A percentile compares a stretch with the other conserved stretches of the same genome.
Evolutionary conservation across 1,139 yeast species (phyloP).

Genomic region (Debaryomyces robertsiae): DNA sequence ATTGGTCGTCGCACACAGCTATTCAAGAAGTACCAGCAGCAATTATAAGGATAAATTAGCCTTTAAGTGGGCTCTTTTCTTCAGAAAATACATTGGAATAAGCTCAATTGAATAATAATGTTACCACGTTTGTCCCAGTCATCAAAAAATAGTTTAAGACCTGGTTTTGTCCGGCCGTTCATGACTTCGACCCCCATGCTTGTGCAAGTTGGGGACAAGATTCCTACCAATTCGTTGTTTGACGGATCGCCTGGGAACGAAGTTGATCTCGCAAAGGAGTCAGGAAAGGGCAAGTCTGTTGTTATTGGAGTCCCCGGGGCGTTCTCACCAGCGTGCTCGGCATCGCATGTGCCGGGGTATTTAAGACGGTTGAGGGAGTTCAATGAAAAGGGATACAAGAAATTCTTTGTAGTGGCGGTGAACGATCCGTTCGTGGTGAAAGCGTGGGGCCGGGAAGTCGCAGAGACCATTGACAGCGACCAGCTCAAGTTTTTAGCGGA

Average conservation of each 20-base stretch:
- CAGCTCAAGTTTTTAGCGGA: conserved; percentile 71
- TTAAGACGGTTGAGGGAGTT: conserved; percentile 53
- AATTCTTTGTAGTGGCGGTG: conserved; percentile 70
- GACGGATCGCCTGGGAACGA: conserved; percentile 72
- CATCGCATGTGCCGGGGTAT: conserved; percentile 79
- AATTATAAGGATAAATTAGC: neutral
- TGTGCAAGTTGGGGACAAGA: conserved; percentile 53
- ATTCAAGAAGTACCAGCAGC: neutral
- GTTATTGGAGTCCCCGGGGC: conserved; percentile 91
- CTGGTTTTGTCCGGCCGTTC: conserved; percentile 28
- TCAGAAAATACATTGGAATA: neutral
- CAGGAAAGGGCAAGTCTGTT: conserved; percentile 54
- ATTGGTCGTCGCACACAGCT: conserved; percentile 6
- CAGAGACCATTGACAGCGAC: conserved; percentile 30
- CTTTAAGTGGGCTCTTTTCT: neutral
- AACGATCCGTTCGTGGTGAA: conserved; percentile 85
- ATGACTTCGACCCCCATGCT: conserved; percentile 31
- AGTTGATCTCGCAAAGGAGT: conserved; percentile 60
- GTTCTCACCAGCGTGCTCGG: conserved; percentile 83
- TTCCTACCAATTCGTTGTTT: conserved; percentile 59
- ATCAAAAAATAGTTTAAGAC: conserved; percentile 14
- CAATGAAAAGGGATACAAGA: conserved; percentile 62
- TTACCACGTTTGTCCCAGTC: conserved; percentile 3
- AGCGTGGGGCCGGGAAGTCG: conserved; percentile 67
- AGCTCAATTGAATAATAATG: conserved; percentile 6